phyloP scores from a whole-genome alignment of 2,329 filamentous ascomycete genomes.

The Fusarium coffeatum region DNA sequence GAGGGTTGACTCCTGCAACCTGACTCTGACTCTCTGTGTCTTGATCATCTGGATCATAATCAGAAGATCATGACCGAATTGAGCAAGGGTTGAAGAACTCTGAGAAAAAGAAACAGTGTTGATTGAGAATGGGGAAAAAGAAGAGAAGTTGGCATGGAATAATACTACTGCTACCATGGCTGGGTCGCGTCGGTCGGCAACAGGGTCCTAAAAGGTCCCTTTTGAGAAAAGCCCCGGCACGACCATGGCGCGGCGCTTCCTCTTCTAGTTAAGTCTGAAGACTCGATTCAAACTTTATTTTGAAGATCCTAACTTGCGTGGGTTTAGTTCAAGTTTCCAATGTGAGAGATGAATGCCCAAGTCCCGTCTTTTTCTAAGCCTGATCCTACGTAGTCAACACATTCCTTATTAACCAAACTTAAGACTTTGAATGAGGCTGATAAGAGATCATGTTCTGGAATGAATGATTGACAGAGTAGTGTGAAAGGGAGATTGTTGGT shows the following conservation, averaged over 20 bases:
- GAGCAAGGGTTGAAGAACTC: neutral
- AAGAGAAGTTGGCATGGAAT: neutral
- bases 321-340: conserved; percentile 21
- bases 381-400: neutral
- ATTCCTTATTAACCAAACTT: neutral
- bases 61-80: neutral
- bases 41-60: neutral
- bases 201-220: conserved; percentile 8
- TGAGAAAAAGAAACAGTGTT: neutral
- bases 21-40: neutral
- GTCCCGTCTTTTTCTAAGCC: neutral
- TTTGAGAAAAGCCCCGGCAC: conserved; percentile 29
- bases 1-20: neutral
- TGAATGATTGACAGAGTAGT: neutral
- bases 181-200: neutral
- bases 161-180: neutral
- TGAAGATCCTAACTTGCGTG: conserved; percentile 11
- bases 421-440: neutral
- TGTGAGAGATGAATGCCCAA: conserved; percentile 26
- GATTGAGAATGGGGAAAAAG: neutral
- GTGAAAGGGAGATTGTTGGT: neutral
- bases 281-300: conserved; percentile 39
- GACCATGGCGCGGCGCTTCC: conserved; percentile 42
- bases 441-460: neutral
- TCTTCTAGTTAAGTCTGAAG: conserved; percentile 26